phyloP scores from a whole-genome alignment of 2,329 filamentous ascomycete genomes.

The Penicillium hordei region DNA sequence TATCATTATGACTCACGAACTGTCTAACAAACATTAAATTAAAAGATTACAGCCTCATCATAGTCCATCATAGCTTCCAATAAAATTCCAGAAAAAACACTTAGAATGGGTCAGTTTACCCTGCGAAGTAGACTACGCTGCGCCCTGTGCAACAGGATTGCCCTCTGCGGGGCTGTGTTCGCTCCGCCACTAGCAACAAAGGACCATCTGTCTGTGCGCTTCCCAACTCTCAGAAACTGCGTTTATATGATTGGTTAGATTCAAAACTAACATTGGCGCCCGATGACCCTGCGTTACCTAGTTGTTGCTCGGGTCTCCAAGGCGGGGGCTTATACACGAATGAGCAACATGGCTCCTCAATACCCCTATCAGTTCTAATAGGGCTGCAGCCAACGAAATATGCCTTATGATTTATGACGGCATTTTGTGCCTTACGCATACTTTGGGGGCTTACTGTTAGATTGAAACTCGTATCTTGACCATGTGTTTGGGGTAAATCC shows the following conservation, averaged over 20 bases:
- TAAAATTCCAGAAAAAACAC: background rate
- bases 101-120: background rate
- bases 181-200: background rate
- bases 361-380: background rate
- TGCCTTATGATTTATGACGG: background rate
- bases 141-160: background rate
- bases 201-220: background rate
- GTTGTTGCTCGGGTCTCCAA: background rate
- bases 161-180: conserved; percentile 5
- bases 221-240: background rate
- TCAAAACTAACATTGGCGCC: background rate
- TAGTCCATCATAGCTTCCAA: background rate
- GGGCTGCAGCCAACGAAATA: background rate
- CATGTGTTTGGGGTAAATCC: background rate
- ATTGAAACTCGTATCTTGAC: background rate
- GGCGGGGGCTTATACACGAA: background rate
- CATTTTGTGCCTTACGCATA: background rate
- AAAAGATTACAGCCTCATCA: background rate
- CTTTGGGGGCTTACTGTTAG: background rate
- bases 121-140: background rate
- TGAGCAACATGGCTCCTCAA: background rate
- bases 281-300: background rate
- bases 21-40: background rate
- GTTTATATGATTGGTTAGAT: background rate
- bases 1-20: background rate